These are phyloP conservation scores for Calonectria henricotiae DNA, from an alignment of 2,329 filamentous ascomycete genomes.

Conservation along the genomic window DNA sequence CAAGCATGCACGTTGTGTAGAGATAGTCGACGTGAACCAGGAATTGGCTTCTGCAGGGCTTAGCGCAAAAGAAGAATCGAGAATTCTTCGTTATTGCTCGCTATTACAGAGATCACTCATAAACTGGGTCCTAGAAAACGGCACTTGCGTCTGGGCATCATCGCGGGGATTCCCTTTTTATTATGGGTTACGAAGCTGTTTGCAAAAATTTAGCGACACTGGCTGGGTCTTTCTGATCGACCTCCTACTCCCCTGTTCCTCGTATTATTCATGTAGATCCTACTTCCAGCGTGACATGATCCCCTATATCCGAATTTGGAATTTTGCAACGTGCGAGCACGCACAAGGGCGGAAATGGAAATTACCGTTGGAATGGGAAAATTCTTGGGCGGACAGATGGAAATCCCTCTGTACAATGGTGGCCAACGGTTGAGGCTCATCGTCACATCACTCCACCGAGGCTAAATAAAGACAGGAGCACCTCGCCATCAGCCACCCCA, in stretches of 20 bases:
- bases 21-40: constrained; percentile 9
- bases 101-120: not conserved
- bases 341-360: not conserved
- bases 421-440: not conserved
- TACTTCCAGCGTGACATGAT: not conserved
- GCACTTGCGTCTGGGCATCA: not conserved
- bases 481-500: not conserved
- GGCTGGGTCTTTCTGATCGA: not conserved
- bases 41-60: not conserved
- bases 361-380: not conserved
- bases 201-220: not conserved
- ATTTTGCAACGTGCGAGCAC: not conserved
- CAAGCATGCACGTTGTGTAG: not conserved
- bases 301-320: constrained; percentile 3
- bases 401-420: not conserved
- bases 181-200: not conserved
- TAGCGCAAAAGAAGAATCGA: not conserved
- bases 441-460: not conserved
- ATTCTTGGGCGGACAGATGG: too few relatives aligned
- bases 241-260: constrained; percentile 19
- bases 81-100: not conserved
- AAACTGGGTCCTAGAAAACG: not conserved
- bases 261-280: constrained; percentile 21
- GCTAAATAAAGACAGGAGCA: not conserved
- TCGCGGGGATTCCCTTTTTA: not conserved